phyloP scores from a whole-genome alignment of 163 green algal genomes.

The Volvox carteri region DNA sequence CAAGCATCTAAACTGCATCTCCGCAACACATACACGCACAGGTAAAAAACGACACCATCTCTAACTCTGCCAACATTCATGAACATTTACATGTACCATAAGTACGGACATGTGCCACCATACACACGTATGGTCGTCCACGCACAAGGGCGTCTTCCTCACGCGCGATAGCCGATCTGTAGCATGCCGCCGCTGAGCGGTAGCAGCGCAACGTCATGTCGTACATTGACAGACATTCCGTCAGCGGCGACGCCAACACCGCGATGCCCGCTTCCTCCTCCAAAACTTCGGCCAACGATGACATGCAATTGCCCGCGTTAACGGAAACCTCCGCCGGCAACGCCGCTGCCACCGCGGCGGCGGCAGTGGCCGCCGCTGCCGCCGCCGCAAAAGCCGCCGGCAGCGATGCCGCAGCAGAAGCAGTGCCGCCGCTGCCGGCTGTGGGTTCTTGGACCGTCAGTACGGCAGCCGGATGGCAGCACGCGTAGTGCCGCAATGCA shows the following conservation, averaged over 20 bases:
- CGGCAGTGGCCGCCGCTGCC: not conserved
- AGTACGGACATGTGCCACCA: not conserved
- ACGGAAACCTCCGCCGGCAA: not conserved
- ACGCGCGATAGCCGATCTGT: slow-evolving; percentile 2
- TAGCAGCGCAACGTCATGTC: slow-evolving; percentile 10
- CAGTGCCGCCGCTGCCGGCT: not conserved
- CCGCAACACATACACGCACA: too few relatives aligned
- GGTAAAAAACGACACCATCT: too few relatives aligned
- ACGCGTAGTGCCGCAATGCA: not conserved
- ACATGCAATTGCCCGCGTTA: slow-evolving; percentile 29
- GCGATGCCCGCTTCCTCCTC: slow-evolving; percentile 23
- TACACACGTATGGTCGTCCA: not conserved
- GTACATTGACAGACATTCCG: slow-evolving; percentile 7
- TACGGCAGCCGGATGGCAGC: slow-evolving; percentile 16
- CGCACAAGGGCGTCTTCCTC: slow-evolving; percentile 50
- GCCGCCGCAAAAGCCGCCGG: not conserved
- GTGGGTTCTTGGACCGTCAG: not conserved
- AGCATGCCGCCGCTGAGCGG: slow-evolving; percentile 12
- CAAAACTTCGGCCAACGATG: slow-evolving; percentile 15
- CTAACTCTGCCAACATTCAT: too few relatives aligned
- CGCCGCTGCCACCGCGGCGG: not conserved
- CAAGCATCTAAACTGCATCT: too few relatives aligned
- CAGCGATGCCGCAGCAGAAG: not conserved
- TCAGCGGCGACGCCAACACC: not conserved
- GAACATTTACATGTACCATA: too few relatives aligned